These are phyloP conservation scores for Discostella stelligeroides DNA, from an alignment of 108 stramenopile genomes.

Conservation along the genomic window DNA sequence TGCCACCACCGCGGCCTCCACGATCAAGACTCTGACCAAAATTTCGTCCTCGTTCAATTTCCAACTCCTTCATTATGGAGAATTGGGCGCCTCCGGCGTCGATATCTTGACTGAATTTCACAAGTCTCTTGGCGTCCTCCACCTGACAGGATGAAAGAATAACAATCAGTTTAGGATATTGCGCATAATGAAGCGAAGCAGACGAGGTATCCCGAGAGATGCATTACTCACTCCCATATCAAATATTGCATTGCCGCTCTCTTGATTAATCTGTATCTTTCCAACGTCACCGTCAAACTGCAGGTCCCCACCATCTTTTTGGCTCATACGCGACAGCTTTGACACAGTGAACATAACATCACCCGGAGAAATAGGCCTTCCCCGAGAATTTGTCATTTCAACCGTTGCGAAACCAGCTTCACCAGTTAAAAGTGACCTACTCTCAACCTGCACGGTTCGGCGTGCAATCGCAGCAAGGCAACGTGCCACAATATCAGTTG, in stretches of 20 bases:
- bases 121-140: slow-evolving; percentile 81
- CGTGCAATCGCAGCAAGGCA: slow-evolving; percentile 91
- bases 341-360: slow-evolving; percentile 90
- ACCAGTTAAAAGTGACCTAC: slow-evolving; percentile 85
- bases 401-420: slow-evolving; percentile 78
- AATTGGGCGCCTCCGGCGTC: slow-evolving; percentile 79
- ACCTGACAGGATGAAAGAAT: slow-evolving; percentile 32
- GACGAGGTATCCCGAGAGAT: neutral
- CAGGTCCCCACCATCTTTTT: slow-evolving; percentile 54
- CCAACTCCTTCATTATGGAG: slow-evolving; percentile 70
- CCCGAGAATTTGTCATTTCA: slow-evolving; percentile 72
- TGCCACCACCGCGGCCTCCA: slow-evolving; percentile 59
- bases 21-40: slow-evolving; percentile 59
- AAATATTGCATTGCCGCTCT: slow-evolving; percentile 76
- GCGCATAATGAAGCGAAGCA: neutral
- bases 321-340: slow-evolving; percentile 82
- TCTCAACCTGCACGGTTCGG: slow-evolving; percentile 61
- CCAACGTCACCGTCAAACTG: slow-evolving; percentile 84
- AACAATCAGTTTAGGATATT: neutral
- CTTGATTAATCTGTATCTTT: slow-evolving; percentile 74
- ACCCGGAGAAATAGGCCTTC: slow-evolving; percentile 64
- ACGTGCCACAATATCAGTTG: slow-evolving; percentile 74
- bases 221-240: slow-evolving; percentile 75
- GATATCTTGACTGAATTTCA: slow-evolving; percentile 78
- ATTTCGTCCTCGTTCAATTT: slow-evolving; percentile 73